A percentile compares a stretch with the other conserved stretches of the same genome.
Evolutionary conservation across 805 yeast genomes (phyloP).

Genomic region (Wickerhamiella musiphila): DNA sequence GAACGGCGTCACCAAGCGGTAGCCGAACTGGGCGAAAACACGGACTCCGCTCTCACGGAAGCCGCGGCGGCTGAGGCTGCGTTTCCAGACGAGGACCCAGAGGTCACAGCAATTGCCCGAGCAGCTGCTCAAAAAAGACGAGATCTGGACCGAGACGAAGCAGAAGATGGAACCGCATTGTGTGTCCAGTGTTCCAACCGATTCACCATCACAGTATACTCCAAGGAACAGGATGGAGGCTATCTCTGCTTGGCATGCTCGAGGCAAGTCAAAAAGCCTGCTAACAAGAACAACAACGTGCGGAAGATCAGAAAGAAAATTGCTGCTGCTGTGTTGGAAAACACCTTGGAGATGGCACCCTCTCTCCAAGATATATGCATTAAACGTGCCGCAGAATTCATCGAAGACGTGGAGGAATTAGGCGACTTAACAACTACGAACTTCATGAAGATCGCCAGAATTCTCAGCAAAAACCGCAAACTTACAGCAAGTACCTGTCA

Average conservation of each 20-base stretch:
- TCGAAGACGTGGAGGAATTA: constrained; percentile 57
- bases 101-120: constrained; percentile 13
- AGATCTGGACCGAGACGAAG: constrained; percentile 10
- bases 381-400: constrained; percentile 41
- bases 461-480: constrained; percentile 68
- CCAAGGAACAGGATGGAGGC: constrained; percentile 30
- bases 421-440: constrained; percentile 76
- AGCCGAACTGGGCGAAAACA: constrained; percentile 21
- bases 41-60: constrained; percentile 16
- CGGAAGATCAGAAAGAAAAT: constrained; percentile 59
- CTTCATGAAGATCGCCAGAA: constrained; percentile 52
- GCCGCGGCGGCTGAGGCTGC: constrained; percentile 7
- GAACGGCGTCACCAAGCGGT: constrained; percentile 10
- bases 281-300: constrained; percentile 23
- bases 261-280: constrained; percentile 27
- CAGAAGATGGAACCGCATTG: constrained; percentile 33
- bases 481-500: constrained; percentile 54
- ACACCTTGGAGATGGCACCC: constrained; percentile 45
- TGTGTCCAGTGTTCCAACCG: constrained; percentile 47
- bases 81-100: constrained; percentile 13
- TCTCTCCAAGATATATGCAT: constrained; percentile 69
- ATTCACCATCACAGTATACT: constrained; percentile 50
- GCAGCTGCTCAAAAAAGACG: constrained; percentile 16
- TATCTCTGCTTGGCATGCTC: constrained; percentile 52
- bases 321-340: constrained; percentile 72